phyloP scores from a whole-genome alignment of 768 basidiomycete genomes.

The Flagelloscypha sp. region DNA sequence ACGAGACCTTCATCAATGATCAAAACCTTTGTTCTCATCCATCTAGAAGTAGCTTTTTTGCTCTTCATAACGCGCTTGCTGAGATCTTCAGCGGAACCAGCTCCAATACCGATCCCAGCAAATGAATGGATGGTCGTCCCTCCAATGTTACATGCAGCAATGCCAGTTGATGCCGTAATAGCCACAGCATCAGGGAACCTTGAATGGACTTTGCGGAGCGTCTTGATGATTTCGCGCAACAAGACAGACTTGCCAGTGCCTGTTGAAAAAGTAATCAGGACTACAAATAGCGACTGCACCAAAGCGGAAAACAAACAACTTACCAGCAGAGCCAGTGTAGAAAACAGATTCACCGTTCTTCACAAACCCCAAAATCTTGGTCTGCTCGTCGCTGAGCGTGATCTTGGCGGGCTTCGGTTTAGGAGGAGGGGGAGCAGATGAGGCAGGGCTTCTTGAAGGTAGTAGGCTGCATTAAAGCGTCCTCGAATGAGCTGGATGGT shows the following conservation, averaged over 20 bases:
- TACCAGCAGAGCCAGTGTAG: conserved; percentile 72
- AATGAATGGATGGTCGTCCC: conserved; percentile 61
- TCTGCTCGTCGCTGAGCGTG: conserved; percentile 38
- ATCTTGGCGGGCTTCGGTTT: too few relatives aligned
- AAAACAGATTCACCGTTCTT: conserved; percentile 53
- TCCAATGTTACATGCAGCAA: conserved; percentile 64
- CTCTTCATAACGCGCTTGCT: conserved; percentile 23
- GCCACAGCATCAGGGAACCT: conserved; percentile 27
- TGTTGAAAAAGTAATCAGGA: conserved; percentile 12
- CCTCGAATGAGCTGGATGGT: too few relatives aligned
- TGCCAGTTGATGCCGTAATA: conserved; percentile 58
- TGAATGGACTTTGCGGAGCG: conserved; percentile 22
- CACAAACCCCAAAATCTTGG: conserved; percentile 33
- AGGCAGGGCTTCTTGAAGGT: too few relatives aligned
- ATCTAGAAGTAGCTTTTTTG: conserved; percentile 26
- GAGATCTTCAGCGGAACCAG: conserved; percentile 35
- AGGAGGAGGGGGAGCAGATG: too few relatives aligned
- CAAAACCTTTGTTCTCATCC: conserved; percentile 44
- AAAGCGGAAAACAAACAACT: conserved; percentile 1
- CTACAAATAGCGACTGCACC: neutral
- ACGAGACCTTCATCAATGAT: conserved; percentile 66
- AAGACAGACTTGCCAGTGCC: conserved; percentile 71
- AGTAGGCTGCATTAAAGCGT: too few relatives aligned
- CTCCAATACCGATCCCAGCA: conserved; percentile 57
- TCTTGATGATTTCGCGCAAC: conserved; percentile 48